Percentiles rank a stretch among this genome's conserved stretches.
These are phyloP conservation scores for Paramecium sexaurelia DNA, from an alignment of 73 alveolate species.

Conservation along the genomic window DNA sequence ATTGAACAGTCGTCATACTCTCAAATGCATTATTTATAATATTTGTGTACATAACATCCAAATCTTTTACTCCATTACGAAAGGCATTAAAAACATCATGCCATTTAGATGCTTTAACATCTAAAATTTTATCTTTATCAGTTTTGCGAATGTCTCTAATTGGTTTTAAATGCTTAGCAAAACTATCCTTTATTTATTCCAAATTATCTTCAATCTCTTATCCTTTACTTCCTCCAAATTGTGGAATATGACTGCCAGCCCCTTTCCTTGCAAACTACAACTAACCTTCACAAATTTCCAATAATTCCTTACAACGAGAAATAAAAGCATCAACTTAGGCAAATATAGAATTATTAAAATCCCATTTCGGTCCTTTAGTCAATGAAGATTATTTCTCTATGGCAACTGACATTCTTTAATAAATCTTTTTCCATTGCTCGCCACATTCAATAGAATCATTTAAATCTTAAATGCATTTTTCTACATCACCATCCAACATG, in stretches of 20 bases:
- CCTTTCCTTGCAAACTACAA: slow-evolving; percentile 97
- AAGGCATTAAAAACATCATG: slow-evolving; percentile 95
- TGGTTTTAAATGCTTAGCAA: slow-evolving; percentile 88
- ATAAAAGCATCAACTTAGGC: slow-evolving; percentile 99
- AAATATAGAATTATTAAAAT: slow-evolving; percentile 95
- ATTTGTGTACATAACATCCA: slow-evolving; percentile 94
- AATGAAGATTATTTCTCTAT: slow-evolving; percentile 72
- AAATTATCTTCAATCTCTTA: slow-evolving; percentile 93
- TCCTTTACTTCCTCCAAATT: slow-evolving; percentile 99
- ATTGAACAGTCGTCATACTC: slow-evolving; percentile 96
- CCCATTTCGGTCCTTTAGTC: slow-evolving; percentile 74
- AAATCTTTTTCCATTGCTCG: slow-evolving; percentile 87
- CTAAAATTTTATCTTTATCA: slow-evolving; percentile 95
- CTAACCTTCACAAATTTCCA: slow-evolving; percentile 98
- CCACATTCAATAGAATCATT: slow-evolving; percentile 93
- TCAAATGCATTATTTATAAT: slow-evolving; percentile 98
- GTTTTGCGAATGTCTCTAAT: slow-evolving; percentile 77
- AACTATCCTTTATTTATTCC: slow-evolving; percentile 90
- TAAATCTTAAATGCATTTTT: slow-evolving; percentile 89
- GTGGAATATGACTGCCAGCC: slow-evolving; percentile 83
- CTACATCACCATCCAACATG: slow-evolving; percentile 93
- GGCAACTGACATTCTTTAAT: slow-evolving; percentile 69
- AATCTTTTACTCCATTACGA: slow-evolving; percentile 81
- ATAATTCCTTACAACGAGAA: slow-evolving; percentile 98
- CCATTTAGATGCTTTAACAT: slow-evolving; percentile 99